A percentile compares a stretch with the other conserved stretches of the same genome.
phyloP scores from a whole-genome alignment of 352 stramenopile genomes.

The Blastocystis sp. region DNA sequence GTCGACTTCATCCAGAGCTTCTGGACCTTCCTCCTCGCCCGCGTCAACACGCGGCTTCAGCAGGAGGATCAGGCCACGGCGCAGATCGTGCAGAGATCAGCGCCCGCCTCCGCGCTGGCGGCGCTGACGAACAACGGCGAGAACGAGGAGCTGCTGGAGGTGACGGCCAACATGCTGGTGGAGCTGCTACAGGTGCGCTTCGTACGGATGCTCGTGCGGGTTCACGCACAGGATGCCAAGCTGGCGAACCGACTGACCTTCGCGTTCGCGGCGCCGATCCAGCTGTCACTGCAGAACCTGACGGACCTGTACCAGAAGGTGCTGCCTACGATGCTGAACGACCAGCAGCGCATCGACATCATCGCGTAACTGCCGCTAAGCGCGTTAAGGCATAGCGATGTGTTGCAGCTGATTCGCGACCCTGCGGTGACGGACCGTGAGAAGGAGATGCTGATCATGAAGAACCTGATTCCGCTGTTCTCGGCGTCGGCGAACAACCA shows the following conservation, averaged over 20 bases:
- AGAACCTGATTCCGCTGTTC: constrained; percentile 43
- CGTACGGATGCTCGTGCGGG: not conserved
- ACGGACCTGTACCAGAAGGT: constrained; percentile 36
- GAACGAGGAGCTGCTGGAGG: constrained; percentile 21
- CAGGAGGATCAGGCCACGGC: not conserved
- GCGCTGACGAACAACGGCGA: not conserved
- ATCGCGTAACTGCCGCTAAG: no score
- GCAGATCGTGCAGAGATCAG: not conserved
- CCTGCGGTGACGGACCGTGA: not conserved
- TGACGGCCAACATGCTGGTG: not conserved
- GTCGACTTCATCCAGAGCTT: constrained; percentile 8
- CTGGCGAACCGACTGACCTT: constrained; percentile 44
- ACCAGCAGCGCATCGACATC: constrained; percentile 11
- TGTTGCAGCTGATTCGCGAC: constrained; percentile 21
- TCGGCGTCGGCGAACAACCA: constrained; percentile 30
- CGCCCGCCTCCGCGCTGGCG: not conserved
- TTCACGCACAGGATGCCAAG: constrained; percentile 6
- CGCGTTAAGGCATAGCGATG: no score
- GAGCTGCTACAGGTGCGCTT: constrained; percentile 23
- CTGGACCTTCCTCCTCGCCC: not conserved
- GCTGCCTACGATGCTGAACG: constrained; percentile 17
- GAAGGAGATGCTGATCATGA: constrained; percentile 19
- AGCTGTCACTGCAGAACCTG: constrained; percentile 53
- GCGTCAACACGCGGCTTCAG: not conserved
- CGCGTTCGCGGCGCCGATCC: not conserved